phyloP scores from a whole-genome alignment of 768 basidiomycete species.

The Hygrocybe punicea region DNA sequence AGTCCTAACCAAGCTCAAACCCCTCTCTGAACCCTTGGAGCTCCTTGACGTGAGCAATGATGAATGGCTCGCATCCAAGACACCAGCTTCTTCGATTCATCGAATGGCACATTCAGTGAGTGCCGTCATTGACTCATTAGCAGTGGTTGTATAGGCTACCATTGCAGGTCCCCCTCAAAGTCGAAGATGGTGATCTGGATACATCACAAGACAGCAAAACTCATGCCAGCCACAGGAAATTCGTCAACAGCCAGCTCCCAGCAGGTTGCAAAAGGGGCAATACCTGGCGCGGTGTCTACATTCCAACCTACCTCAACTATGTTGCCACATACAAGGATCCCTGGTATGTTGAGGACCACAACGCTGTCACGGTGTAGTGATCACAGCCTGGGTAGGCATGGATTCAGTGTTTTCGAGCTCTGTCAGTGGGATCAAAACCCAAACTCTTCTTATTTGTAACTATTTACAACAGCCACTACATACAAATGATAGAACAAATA shows the following conservation, averaged over 20 bases:
- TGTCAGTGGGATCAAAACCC: no score
- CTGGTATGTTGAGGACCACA: background rate
- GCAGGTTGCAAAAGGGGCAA: background rate
- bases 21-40: background rate
- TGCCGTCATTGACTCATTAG: background rate
- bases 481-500: no score
- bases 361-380: no score
- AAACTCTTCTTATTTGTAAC: no score
- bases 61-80: background rate
- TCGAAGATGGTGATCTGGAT: background rate
- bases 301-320: slow-evolving; percentile 6
- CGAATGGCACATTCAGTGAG: no score
- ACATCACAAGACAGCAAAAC: background rate
- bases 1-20: background rate
- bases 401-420: no score
- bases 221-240: background rate
- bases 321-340: slow-evolving; percentile 5
- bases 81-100: background rate
- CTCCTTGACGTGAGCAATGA: background rate
- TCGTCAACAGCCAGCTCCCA: slow-evolving; percentile 2
- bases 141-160: background rate
- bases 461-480: no score
- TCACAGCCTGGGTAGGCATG: no score
- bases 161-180: background rate
- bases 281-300: background rate